Evolutionary conservation across 2,329 filamentous ascomycete genomes (phyloP).

Genomic region (Clonostachys sp.): DNA sequence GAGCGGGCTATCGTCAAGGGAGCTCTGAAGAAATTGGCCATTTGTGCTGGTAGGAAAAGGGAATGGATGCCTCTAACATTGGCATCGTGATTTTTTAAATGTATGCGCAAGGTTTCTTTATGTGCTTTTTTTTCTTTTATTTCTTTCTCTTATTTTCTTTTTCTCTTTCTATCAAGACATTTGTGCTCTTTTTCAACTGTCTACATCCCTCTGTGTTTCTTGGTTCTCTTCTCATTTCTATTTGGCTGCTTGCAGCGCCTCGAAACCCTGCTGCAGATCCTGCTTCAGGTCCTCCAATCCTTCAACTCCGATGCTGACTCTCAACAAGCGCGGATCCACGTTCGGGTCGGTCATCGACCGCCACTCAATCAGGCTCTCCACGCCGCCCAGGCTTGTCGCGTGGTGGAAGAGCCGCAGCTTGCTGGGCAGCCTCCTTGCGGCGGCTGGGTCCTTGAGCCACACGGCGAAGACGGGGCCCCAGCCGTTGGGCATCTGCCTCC

Average conservation of each 20-base stretch:
- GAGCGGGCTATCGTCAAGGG: too few relatives aligned
- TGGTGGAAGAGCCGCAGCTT: slow-evolving; percentile 85
- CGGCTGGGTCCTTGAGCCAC: slow-evolving; percentile 51
- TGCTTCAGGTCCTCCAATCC: slow-evolving; percentile 76
- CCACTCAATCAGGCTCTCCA: slow-evolving; percentile 97
- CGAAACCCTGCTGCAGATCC: slow-evolving; percentile 67
- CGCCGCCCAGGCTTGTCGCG: slow-evolving; percentile 87
- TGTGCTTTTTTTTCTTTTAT: too few relatives aligned
- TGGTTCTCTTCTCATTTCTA: too few relatives aligned
- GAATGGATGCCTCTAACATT: too few relatives aligned
- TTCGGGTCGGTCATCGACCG: slow-evolving; percentile 76
- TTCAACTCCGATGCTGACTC: slow-evolving; percentile 86
- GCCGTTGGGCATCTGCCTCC: slow-evolving; percentile 84
- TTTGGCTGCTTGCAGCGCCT: slow-evolving; percentile 32
- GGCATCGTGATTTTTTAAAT: too few relatives aligned
- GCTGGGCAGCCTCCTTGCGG: slow-evolving; percentile 69
- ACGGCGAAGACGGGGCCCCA: slow-evolving; percentile 87
- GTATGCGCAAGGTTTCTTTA: too few relatives aligned
- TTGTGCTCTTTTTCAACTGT: too few relatives aligned
- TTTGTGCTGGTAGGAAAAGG: too few relatives aligned
- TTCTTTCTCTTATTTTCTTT: too few relatives aligned
- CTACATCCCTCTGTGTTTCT: too few relatives aligned
- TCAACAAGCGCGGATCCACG: slow-evolving; percentile 68
- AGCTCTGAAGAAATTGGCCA: too few relatives aligned
- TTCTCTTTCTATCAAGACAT: too few relatives aligned